Conservation (phyloP, 2,329 filamentous ascomycete genomes). For the Clonostachys rosea region DNA sequence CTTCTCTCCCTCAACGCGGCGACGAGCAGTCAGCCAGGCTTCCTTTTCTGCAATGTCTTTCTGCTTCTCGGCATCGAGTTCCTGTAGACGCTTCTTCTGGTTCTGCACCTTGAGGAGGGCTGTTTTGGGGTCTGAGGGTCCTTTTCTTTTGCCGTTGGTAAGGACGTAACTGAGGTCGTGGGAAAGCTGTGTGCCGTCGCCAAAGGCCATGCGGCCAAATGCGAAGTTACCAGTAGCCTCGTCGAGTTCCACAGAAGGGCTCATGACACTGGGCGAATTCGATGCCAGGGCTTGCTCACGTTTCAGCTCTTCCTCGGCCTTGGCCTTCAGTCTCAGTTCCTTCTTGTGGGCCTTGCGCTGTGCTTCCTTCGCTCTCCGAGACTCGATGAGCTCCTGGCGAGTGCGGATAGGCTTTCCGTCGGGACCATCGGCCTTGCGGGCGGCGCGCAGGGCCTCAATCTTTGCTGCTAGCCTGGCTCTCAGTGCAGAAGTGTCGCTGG, state of each 20-base stretch:
- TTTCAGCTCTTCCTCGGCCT: constrained; percentile 70
- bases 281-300: constrained; percentile 60
- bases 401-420: constrained; percentile 76
- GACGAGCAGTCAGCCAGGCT: constrained; percentile 85
- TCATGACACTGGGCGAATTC: constrained; percentile 57
- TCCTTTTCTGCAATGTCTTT: constrained; percentile 91
- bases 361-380: constrained; percentile 80
- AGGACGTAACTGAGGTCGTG: constrained; percentile 62
- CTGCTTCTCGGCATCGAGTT: constrained; percentile 74
- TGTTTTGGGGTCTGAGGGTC: constrained; percentile 78
- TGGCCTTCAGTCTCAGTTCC: constrained; percentile 71
- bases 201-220: constrained; percentile 88
- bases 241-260: constrained; percentile 46
- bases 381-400: constrained; percentile 87
- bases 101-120: constrained; percentile 83
- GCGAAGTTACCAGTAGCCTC: constrained; percentile 66
- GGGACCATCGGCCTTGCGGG: constrained; percentile 80
- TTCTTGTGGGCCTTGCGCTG: constrained; percentile 87
- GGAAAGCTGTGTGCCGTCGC: constrained; percentile 77
- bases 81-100: constrained; percentile 74
- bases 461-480: constrained; percentile 75
- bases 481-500: constrained; percentile 69
- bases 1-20: constrained; percentile 83
- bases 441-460: constrained; percentile 79
- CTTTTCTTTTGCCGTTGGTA: constrained; percentile 61